These are phyloP conservation scores for Carex myosuroides DNA, from an alignment of 176 grass and related monocot genomes.

Conservation along the genomic window DNA sequence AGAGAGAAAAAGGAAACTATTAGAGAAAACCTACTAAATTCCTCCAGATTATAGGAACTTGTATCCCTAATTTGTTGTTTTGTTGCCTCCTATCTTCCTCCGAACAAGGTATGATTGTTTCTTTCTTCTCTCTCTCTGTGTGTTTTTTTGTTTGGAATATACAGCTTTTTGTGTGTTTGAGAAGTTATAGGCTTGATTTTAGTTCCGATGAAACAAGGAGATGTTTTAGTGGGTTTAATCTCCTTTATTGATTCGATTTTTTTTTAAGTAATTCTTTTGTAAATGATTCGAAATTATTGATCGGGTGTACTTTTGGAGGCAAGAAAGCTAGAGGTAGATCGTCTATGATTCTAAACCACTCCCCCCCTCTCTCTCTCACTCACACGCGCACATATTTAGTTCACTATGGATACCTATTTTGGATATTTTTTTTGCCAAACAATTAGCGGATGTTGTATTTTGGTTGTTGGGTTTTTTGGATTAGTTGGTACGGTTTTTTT, in stretches of 20 bases:
- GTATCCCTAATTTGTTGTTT: conserved; percentile 19
- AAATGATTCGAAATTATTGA: not conserved
- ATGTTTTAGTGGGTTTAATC: not conserved
- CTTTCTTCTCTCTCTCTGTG: not conserved
- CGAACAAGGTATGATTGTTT: not conserved
- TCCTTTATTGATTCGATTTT: not conserved
- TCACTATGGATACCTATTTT: not conserved
- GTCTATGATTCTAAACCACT: not conserved
- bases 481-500: not conserved
- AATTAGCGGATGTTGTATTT: not conserved
- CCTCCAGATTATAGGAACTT: not conserved
- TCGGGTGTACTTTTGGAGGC: not conserved
- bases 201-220: not conserved
- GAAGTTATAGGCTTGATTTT: not conserved
- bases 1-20: not conserved
- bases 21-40: not conserved
- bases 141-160: not conserved
- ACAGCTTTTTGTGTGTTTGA: not conserved
- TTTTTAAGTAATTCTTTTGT: not conserved
- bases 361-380: not conserved
- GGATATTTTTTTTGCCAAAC: not conserved
- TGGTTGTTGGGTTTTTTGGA: not conserved
- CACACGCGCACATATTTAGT: not conserved
- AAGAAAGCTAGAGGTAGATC: not conserved
- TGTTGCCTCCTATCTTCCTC: conserved; percentile 6